Conservation (phyloP, 2,329 filamentous ascomycete genomes). For the Xylaria sp. region DNA sequence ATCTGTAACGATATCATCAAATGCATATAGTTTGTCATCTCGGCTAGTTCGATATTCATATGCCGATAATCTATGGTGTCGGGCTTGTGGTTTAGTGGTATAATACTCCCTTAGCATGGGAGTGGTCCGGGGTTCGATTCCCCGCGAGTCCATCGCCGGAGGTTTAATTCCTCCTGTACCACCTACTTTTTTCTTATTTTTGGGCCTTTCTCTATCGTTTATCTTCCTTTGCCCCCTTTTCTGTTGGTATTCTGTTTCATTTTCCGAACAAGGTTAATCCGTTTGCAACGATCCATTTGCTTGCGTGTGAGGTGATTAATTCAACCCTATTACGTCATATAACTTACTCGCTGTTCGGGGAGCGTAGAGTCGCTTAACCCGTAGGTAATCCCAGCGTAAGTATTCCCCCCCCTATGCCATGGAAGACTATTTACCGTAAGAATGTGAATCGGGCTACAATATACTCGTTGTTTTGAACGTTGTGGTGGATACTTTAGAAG, state of each 20-base stretch:
- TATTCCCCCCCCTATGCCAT: no score
- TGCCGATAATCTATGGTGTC: no score
- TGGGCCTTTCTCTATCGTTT: neutral
- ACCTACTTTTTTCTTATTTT: neutral
- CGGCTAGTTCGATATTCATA: no score
- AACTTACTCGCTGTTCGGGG: no score
- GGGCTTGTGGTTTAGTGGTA: constrained; percentile 45
- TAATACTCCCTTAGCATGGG: constrained; percentile 46
- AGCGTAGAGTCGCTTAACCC: no score
- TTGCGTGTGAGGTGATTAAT: neutral
- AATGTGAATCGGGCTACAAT: neutral
- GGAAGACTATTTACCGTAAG: no score
- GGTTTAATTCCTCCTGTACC: constrained; percentile 39
- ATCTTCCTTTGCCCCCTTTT: neutral
- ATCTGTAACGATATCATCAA: no score
- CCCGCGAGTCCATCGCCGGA: constrained; percentile 42
- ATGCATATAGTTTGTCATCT: no score
- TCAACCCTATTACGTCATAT: no score
- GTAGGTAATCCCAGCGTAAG: no score
- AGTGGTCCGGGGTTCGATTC: constrained; percentile 46
- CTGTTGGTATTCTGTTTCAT: neutral
- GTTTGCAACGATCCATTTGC: neutral
- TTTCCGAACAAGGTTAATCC: no score
- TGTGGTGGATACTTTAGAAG: neutral
- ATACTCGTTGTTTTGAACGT: neutral